Evolutionary conservation across 169 alveolate genomes (phyloP), one percentile per base, ranked within the genome.

Genomic region (Cryptosporidium xiaoi): DNA sequence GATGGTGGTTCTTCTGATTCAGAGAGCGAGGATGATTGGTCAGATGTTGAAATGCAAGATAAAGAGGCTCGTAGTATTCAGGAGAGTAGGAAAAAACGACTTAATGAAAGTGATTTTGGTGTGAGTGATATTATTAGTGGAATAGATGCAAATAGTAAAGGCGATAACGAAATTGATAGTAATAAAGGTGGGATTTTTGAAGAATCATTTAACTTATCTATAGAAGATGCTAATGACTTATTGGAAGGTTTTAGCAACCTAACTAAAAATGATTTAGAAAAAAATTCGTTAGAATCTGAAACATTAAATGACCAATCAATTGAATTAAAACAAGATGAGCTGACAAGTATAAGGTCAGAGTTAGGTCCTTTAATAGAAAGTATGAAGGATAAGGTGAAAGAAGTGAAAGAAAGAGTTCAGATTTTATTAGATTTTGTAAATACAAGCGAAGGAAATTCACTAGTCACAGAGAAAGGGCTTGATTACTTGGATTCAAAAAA

Each of bases 31-130:
- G 87, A 77, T 27, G 8, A 77, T 56, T 77, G 87, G 87, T 77
- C 87, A 1, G 87, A 77, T 77, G 51, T 77, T 20, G 87, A 77
- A 40, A 77, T 77, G 87, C 87, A 77, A 29, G 87, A 77, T 60
- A 71, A 77, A 33, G 87, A 77, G 64, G 87, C 87, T 31, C 69
- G 71, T 1, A 60, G 36, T 12, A 77, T 77, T 60, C 87, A 77
- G 64, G 71, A 65, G n/a, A 77, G 64, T 36, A 77, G 71, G 56
- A 60, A 13, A 44, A 60, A 29, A 50, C 36, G 87, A 8, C 12
- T 77, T 5, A 44, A 56, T 20, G 50, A 31, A 13, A 56, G 46
- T 36, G 87, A 77, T 46, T 77, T 77, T 60, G 87, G 87, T 51
- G 64, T 60, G 13, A 64, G 64, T 8, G 87, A 77, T 77, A 77